A percentile compares a stretch with the other conserved stretches of the same genome.
phyloP scores from a whole-genome alignment of 2,329 filamentous ascomycete genomes.

The Claviceps monticola region DNA sequence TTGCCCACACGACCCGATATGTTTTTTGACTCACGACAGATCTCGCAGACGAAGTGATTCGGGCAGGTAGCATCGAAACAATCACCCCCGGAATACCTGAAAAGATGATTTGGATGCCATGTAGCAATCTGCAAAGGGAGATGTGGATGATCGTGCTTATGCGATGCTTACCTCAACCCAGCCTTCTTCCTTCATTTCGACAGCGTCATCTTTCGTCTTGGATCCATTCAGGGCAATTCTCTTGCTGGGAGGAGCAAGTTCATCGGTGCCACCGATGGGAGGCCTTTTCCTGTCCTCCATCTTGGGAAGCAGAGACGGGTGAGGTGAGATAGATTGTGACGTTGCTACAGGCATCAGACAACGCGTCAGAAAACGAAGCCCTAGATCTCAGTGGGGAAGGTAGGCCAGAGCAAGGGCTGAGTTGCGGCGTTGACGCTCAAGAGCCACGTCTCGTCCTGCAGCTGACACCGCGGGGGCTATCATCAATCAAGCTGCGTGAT shows the following conservation, averaged over 20 bases:
- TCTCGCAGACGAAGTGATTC: slow-evolving; percentile 2
- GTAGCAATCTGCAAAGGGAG: slow-evolving; percentile 6
- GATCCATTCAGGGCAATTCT: slow-evolving; percentile 78
- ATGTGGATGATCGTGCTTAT: slow-evolving; percentile 15
- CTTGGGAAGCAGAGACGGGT: slow-evolving; percentile 74
- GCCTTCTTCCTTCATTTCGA: slow-evolving; percentile 43
- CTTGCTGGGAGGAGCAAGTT: slow-evolving; percentile 79
- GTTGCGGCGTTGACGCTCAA: slow-evolving; percentile 14
- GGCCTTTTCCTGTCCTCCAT: slow-evolving; percentile 99
- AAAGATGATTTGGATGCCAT: slow-evolving; percentile 2
- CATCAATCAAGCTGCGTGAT: slow-evolving; percentile 20
- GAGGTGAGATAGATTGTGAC: slow-evolving; percentile 52
- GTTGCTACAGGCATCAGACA: slow-evolving; percentile 81
- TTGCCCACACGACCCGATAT: slow-evolving; percentile 1
- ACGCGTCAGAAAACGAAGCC: slow-evolving; percentile 16
- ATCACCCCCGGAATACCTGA: slow-evolving; percentile 1
- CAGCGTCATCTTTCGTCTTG: slow-evolving; percentile 40
- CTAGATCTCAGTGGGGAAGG: slow-evolving; percentile 27
- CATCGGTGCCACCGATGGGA: slow-evolving; percentile 64
- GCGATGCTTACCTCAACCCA: slow-evolving; percentile 52
- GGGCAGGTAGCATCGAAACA: background rate
- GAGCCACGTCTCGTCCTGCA: slow-evolving; percentile 22
- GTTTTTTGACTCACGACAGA: background rate
- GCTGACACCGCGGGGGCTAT: slow-evolving; percentile 17
- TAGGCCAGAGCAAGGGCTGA: slow-evolving; percentile 15